phyloP scores from a whole-genome alignment of 2,329 filamentous ascomycete species.

The Scedosporium minutisporum region DNA sequence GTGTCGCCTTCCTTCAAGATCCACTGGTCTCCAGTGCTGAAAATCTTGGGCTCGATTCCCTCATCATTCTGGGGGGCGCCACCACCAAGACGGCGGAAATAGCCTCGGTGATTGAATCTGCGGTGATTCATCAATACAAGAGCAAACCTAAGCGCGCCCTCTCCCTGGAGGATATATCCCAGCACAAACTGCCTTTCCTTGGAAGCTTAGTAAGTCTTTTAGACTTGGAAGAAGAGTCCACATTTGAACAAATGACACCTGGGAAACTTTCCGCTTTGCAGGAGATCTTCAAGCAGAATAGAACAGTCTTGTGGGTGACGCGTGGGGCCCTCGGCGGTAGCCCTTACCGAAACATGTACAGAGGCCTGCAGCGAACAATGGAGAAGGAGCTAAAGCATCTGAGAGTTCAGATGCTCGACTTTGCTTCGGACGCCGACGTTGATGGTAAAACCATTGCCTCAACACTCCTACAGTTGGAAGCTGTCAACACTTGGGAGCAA shows the following conservation, averaged over 20 bases:
- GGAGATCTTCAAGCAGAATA: constrained; percentile 10
- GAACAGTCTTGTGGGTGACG: constrained; percentile 16
- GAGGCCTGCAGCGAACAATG: constrained; percentile 10
- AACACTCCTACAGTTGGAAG: background rate
- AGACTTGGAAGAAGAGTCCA: constrained; percentile 12
- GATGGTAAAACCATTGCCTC: background rate
- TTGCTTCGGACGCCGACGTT: constrained; percentile 2
- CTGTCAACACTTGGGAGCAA: background rate
- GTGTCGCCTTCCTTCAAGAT: background rate
- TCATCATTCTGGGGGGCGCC: background rate
- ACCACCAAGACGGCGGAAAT: background rate
- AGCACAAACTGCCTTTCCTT: constrained; percentile 13
- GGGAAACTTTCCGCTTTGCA: constrained; percentile 12
- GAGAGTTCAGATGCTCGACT: constrained; percentile 12
- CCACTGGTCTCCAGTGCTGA: background rate
- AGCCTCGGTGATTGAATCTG: background rate
- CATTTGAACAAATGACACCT: constrained; percentile 24
- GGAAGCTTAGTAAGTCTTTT: constrained; percentile 9
- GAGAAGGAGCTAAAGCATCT: constrained; percentile 10
- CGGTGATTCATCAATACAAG: background rate
- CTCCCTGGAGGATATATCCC: background rate
- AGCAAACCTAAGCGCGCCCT: background rate
- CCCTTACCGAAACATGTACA: constrained; percentile 13
- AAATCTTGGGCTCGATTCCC: background rate
- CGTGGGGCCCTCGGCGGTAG: constrained; percentile 12